Conservation (phyloP, 148 eudicot species). For the Cornus florida region DNA sequence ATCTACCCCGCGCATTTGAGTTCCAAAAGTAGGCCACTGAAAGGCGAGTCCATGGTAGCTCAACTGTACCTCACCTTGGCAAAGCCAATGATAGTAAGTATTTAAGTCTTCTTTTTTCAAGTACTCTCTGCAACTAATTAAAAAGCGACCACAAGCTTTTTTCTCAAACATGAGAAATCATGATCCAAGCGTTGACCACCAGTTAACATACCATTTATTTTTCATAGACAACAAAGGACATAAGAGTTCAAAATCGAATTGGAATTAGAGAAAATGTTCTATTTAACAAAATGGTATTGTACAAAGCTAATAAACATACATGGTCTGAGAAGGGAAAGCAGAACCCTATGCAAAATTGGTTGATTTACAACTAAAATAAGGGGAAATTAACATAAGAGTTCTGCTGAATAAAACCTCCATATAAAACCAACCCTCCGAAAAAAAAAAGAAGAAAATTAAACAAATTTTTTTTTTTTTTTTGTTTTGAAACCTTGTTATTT, state of each 20-base stretch:
- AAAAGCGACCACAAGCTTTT: background rate
- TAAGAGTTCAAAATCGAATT: too few species aligned
- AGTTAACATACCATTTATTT: background rate
- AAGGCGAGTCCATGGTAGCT: background rate
- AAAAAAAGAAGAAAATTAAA: too few species aligned
- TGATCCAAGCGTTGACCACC: background rate
- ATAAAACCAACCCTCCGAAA: background rate
- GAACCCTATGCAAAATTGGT: constrained; percentile 19
- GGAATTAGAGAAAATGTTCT: background rate
- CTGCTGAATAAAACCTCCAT: constrained; percentile 2
- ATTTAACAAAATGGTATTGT: background rate
- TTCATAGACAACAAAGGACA: background rate
- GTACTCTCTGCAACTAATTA: background rate
- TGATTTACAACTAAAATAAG: constrained; percentile 13
- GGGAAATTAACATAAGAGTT: background rate
- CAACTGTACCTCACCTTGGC: constrained; percentile 15
- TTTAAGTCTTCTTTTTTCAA: background rate
- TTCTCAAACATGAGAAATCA: background rate
- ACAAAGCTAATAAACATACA: constrained; percentile 7
- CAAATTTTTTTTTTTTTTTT: background rate
- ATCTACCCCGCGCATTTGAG: background rate
- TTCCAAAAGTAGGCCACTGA: constrained; percentile 22
- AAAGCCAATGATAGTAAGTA: constrained; percentile 15
- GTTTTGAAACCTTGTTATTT: background rate
- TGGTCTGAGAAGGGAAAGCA: background rate